Conservation (phyloP, 179 eudicot genomes). For the Spergularia azorica region DNA sequence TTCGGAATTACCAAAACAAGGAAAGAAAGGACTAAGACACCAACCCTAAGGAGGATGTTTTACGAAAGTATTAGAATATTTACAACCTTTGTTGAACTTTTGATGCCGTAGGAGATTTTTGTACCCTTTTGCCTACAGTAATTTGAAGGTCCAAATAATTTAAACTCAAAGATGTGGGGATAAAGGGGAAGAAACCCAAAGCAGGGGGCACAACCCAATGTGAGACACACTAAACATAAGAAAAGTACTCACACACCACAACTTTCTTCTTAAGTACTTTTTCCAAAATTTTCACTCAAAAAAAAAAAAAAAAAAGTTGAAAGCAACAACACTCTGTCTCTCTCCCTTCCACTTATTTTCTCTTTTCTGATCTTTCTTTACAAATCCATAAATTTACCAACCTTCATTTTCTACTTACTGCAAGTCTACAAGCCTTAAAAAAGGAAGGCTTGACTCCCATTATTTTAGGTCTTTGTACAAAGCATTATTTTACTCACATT, state of each 20-base stretch:
- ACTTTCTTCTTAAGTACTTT: conserved; percentile 34
- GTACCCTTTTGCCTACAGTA: background rate
- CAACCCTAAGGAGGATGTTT: background rate
- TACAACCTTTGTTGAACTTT: background rate
- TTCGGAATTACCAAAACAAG: too few relatives aligned
- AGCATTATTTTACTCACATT: conserved; percentile 8
- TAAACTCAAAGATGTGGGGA: conserved; percentile 11
- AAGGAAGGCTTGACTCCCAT: conserved; percentile 22
- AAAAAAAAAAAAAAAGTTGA: conserved; percentile 38
- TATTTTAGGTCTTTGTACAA: conserved; percentile 17
- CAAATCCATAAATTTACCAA: conserved; percentile 13
- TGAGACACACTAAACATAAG: conserved; percentile 39
- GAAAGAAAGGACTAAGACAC: too few relatives aligned
- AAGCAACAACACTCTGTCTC: conserved; percentile 48
- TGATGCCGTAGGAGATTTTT: conserved; percentile 6
- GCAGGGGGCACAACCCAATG: conserved; percentile 26
- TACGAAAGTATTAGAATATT: conserved; percentile 11
- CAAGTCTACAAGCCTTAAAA: conserved; percentile 22
- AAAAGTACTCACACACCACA: conserved; percentile 32
- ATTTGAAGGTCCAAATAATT: conserved; percentile 2
- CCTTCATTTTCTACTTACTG: conserved; percentile 25
- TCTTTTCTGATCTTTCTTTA: background rate
- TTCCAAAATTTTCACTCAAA: conserved; percentile 30
- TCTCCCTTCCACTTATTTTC: conserved; percentile 41
- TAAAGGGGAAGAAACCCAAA: conserved; percentile 11